phyloP scores from a whole-genome alignment of 169 alveolate species.

The Plasmodium berghei region DNA sequence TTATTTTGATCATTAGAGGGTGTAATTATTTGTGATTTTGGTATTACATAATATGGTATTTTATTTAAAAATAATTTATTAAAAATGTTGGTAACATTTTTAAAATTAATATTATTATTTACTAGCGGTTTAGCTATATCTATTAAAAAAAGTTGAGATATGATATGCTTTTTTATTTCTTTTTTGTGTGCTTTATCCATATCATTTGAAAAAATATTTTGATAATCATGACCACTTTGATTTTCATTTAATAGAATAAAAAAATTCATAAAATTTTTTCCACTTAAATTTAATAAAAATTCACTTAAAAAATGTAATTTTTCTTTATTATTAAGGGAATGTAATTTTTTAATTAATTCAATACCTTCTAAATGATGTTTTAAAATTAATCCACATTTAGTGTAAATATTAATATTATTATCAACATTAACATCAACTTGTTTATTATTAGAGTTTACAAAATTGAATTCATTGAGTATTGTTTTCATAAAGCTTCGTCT shows the following conservation, averaged over 20 bases:
- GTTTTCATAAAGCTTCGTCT: slow-evolving; percentile 27
- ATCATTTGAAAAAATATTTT: not conserved
- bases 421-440: slow-evolving; percentile 10
- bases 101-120: slow-evolving; percentile 22
- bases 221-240: slow-evolving; percentile 6
- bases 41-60: slow-evolving; percentile 57
- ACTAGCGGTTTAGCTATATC: not conserved
- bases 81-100: slow-evolving; percentile 20
- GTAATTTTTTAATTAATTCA: slow-evolving; percentile 54
- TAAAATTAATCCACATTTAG: slow-evolving; percentile 53
- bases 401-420: slow-evolving; percentile 32
- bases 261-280: slow-evolving; percentile 22
- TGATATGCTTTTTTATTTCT: slow-evolving; percentile 21
- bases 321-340: slow-evolving; percentile 22
- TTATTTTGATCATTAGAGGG: not conserved
- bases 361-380: slow-evolving; percentile 32
- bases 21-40: slow-evolving; percentile 3
- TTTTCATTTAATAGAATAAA: slow-evolving; percentile 5
- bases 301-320: slow-evolving; percentile 19
- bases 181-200: slow-evolving; percentile 20
- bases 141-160: slow-evolving; percentile 16
- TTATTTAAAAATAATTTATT: slow-evolving; percentile 35
- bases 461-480: slow-evolving; percentile 18
- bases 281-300: slow-evolving; percentile 23
- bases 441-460: not conserved